A percentile compares a stretch with the other conserved stretches of the same genome.
Conservation (phyloP, 1,284 basidiomycete species). For the Xerocomus amazonicus region DNA sequence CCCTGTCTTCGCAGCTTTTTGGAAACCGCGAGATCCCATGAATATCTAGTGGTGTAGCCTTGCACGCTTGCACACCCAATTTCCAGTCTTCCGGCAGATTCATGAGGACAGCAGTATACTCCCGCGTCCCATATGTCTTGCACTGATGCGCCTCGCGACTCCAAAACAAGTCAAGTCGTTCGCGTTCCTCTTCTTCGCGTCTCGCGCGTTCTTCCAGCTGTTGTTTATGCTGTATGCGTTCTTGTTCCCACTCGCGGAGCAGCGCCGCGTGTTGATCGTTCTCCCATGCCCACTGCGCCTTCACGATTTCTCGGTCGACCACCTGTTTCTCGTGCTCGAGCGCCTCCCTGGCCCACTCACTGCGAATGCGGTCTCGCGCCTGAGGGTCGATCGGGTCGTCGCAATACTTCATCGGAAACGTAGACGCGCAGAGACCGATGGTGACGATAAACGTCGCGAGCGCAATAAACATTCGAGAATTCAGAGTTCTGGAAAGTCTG, state of each 20-base stretch:
- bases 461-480: not conserved
- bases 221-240: slow-evolving; percentile 12
- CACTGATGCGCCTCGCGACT: slow-evolving; percentile 20
- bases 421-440: slow-evolving; percentile 6
- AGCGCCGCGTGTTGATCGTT: slow-evolving; percentile 9
- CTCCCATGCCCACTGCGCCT: slow-evolving; percentile 18
- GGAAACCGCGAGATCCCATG: slow-evolving; percentile 23
- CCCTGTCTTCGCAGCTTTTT: slow-evolving; percentile 24
- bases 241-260: slow-evolving; percentile 14
- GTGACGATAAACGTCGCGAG: slow-evolving; percentile 8
- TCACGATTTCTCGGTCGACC: slow-evolving; percentile 1
- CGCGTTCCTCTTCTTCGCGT: slow-evolving; percentile 25
- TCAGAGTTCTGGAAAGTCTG: not conserved
- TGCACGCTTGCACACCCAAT: slow-evolving; percentile 21
- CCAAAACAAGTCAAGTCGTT: slow-evolving; percentile 20
- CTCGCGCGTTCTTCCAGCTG: slow-evolving; percentile 11
- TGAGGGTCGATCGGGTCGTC: slow-evolving; percentile 20
- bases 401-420: slow-evolving; percentile 19
- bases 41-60: slow-evolving; percentile 22
- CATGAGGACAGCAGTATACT: slow-evolving; percentile 25
- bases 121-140: slow-evolving; percentile 26
- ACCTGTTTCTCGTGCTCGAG: slow-evolving; percentile 1
- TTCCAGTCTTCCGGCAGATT: slow-evolving; percentile 20
- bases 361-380: slow-evolving; percentile 19
- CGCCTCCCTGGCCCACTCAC: slow-evolving; percentile 18